phyloP scores from a whole-genome alignment of 2,329 filamentous ascomycete genomes.

The Blastomyces silverae region DNA sequence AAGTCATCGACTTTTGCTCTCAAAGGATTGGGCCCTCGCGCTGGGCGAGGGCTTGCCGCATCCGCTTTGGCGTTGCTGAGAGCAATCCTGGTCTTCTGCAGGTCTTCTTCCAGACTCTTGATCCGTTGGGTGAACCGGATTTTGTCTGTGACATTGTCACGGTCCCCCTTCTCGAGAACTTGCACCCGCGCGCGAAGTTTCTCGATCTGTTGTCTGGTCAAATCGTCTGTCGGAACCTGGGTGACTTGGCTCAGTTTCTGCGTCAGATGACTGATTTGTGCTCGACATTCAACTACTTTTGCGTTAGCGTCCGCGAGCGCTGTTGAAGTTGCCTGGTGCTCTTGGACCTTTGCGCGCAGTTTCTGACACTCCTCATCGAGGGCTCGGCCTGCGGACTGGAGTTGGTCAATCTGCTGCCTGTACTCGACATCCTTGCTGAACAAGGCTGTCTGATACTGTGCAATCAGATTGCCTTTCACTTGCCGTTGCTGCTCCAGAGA shows the following conservation, averaged over 20 bases:
- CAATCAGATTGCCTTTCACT: constrained; percentile 2
- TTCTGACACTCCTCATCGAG: constrained; percentile 14
- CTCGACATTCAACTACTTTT: constrained; percentile 17
- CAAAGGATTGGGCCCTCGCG: not conserved
- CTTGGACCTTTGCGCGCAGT: constrained; percentile 12
- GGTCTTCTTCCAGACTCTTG: constrained; percentile 21
- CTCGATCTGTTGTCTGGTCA: constrained; percentile 15
- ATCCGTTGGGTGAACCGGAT: constrained; percentile 19
- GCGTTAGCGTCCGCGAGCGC: constrained; percentile 20
- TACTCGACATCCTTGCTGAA: constrained; percentile 4
- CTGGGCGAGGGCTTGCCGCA: not conserved
- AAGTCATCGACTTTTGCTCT: not conserved
- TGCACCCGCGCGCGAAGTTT: constrained; percentile 12
- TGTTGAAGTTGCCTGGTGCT: constrained; percentile 15
- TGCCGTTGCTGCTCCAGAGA: not conserved
- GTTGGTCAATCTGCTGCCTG: constrained; percentile 9
- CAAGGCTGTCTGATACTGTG: not conserved
- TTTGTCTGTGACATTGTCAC: constrained; percentile 20
- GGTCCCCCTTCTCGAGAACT: constrained; percentile 12
- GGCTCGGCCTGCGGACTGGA: constrained; percentile 10
- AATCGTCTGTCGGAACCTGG: constrained; percentile 14
- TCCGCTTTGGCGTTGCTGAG: constrained; percentile 19
- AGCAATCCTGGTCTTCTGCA: constrained; percentile 21
- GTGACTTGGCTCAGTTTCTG: constrained; percentile 16
- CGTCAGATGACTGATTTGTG: constrained; percentile 18